Evolutionary conservation across 2,329 filamentous ascomycete species (phyloP).

Genomic region (Pseudonectria foliicola): DNA sequence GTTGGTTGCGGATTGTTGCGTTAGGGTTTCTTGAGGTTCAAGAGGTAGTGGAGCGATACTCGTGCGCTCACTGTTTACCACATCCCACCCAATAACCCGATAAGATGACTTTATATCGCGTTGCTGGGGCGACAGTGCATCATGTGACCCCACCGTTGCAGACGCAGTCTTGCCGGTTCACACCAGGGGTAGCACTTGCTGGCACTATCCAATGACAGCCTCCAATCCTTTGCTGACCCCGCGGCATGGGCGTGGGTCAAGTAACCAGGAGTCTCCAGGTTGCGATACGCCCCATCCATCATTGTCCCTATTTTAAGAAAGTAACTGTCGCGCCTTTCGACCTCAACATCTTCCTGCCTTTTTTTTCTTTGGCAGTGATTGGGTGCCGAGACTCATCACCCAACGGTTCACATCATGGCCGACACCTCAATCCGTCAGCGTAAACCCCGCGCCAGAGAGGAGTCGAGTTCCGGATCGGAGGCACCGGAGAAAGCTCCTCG

Average conservation of each 20-base stretch:
- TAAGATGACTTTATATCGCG: constrained; percentile 5
- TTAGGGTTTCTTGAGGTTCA: constrained; percentile 7
- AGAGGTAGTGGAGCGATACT: constrained; percentile 2
- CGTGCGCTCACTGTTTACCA: constrained; percentile 18
- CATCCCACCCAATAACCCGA: constrained; percentile 11
- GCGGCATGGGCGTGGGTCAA: constrained; percentile 10
- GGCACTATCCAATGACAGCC: constrained; percentile 9
- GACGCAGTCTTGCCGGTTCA: not conserved
- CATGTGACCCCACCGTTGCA: constrained; percentile 13
- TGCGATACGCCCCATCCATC: not conserved
- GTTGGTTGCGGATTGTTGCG: constrained; percentile 5
- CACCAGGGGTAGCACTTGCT: constrained; percentile 11
- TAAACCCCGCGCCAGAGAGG: constrained; percentile 27
- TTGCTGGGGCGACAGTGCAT: constrained; percentile 16
- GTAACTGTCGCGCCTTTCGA: too few relatives aligned
- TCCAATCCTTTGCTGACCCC: constrained; percentile 15
- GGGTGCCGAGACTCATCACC: too few relatives aligned
- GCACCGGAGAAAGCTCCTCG: constrained; percentile 12
- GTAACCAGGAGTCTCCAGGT: constrained; percentile 9
- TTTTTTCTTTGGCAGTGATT: too few relatives aligned
- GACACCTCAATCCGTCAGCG: constrained; percentile 38
- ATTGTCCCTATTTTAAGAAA: too few relatives aligned
- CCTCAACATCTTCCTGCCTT: too few relatives aligned
- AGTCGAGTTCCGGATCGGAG: constrained; percentile 13
- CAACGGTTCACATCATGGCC: constrained; percentile 23